Percentiles rank a stretch among this genome's conserved stretches.
phyloP scores from a whole-genome alignment of 2,329 filamentous ascomycete species.

The Beauveria medogensis region DNA sequence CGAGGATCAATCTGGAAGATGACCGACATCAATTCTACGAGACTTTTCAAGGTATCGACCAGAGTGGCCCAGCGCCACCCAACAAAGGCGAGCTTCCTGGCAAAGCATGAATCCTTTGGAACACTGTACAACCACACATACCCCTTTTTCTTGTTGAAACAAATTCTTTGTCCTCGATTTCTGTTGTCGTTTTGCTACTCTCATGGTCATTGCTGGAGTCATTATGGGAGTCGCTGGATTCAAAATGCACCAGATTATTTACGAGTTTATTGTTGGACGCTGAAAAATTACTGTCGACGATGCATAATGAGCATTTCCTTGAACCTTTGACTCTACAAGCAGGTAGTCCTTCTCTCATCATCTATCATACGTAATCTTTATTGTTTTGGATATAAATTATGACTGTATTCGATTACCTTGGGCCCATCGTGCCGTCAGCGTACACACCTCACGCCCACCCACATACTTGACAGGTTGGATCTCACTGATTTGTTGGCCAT shows the following conservation, averaged over 20 bases:
- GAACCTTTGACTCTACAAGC: neutral
- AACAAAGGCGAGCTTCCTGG: slow-evolving; percentile 19
- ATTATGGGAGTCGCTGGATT: neutral
- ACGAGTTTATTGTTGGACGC: neutral
- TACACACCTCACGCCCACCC: too few species aligned
- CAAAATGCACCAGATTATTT: neutral
- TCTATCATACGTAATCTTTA: slow-evolving; percentile 6
- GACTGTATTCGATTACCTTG: neutral
- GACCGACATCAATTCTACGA: slow-evolving; percentile 26
- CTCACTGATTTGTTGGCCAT: too few species aligned
- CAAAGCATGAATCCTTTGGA: neutral
- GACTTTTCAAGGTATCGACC: slow-evolving; percentile 44
- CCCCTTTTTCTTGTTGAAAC: neutral
- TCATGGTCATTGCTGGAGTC: slow-evolving; percentile 1
- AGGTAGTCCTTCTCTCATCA: neutral
- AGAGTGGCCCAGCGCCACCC: slow-evolving; percentile 39
- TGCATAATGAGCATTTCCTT: neutral
- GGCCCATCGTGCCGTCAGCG: neutral
- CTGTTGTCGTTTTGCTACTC: slow-evolving; percentile 1
- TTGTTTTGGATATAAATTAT: slow-evolving; percentile 9
- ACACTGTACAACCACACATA: neutral
- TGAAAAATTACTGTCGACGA: neutral
- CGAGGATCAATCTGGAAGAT: slow-evolving; percentile 34
- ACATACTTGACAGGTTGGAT: too few species aligned
- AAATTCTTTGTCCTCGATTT: neutral